These are phyloP conservation scores for Populus tremula DNA, from an alignment of 345 rosid genomes.

Conservation along the genomic window DNA sequence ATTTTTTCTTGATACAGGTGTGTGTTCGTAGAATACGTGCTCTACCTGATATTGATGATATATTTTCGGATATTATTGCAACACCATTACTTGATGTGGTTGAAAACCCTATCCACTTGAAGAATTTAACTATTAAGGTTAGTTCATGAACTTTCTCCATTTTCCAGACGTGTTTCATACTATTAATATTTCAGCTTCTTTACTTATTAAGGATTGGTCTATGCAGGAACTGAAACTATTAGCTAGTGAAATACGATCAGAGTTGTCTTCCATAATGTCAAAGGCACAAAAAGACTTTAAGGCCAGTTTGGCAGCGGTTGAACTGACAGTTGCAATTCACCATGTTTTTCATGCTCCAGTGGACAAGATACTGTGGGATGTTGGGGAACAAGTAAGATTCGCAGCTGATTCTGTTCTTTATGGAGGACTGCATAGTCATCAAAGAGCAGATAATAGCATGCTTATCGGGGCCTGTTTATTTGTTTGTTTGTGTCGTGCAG, in stretches of 20 bases:
- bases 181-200: background rate
- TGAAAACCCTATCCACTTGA: slow-evolving; percentile 73
- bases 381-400: slow-evolving; percentile 66
- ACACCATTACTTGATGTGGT: slow-evolving; percentile 79
- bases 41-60: slow-evolving; percentile 65
- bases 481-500: background rate
- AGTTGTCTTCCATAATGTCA: slow-evolving; percentile 47
- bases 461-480: background rate
- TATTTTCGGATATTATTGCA: slow-evolving; percentile 52
- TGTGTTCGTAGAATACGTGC: slow-evolving; percentile 39
- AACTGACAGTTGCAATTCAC: slow-evolving; percentile 81
- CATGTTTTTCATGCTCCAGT: slow-evolving; percentile 79
- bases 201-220: slow-evolving; percentile 12
- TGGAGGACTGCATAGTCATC: background rate
- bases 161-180: slow-evolving; percentile 3
- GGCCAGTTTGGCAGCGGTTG: slow-evolving; percentile 70
- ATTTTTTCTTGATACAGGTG: slow-evolving; percentile 40
- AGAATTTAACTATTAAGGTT: slow-evolving; percentile 71
- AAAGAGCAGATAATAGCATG: background rate
- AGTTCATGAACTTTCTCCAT: slow-evolving; percentile 11
- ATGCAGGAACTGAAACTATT: slow-evolving; percentile 71
- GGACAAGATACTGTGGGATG: slow-evolving; percentile 91
- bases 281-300: slow-evolving; percentile 49
- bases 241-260: slow-evolving; percentile 66
- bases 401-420: background rate